These are phyloP conservation scores for Penicillium ochrochloron DNA, from an alignment of 495 filamentous ascomycete genomes.

Conservation along the genomic window DNA sequence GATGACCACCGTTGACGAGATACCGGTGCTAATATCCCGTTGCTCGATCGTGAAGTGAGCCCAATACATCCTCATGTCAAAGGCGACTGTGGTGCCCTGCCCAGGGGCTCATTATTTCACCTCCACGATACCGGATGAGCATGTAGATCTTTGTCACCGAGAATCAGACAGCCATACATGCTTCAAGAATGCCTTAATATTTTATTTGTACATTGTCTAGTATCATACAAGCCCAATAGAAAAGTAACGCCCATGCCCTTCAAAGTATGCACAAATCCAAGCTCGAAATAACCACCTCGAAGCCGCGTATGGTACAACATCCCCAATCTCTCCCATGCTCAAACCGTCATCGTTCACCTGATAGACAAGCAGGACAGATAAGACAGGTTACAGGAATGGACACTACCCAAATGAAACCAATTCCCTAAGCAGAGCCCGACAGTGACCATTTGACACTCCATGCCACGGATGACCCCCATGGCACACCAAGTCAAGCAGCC, in stretches of 20 bases:
- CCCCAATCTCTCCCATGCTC: background rate
- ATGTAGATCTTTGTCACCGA: background rate
- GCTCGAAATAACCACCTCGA: background rate
- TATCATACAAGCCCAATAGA: slow-evolving; percentile 21
- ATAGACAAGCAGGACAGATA: background rate
- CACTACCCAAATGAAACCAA: background rate
- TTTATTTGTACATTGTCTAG: slow-evolving; percentile 13
- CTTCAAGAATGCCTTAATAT: slow-evolving; percentile 8
- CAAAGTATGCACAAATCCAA: slow-evolving; percentile 13
- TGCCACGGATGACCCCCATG: background rate
- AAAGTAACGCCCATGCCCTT: slow-evolving; percentile 16
- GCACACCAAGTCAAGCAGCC: background rate
- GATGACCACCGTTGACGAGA: background rate
- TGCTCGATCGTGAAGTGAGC: background rate
- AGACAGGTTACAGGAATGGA: background rate
- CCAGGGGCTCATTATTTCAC: background rate
- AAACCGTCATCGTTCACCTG: background rate
- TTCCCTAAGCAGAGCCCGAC: background rate
- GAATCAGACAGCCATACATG: background rate
- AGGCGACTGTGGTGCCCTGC: background rate
- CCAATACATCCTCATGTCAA: background rate
- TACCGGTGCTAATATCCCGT: background rate
- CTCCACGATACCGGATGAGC: background rate
- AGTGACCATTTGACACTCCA: background rate
- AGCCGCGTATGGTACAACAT: background rate